A percentile compares a stretch with the other conserved stretches of the same genome.
Conservation (phyloP, 768 basidiomycete genomes). For the Lentinus tigrinus region DNA sequence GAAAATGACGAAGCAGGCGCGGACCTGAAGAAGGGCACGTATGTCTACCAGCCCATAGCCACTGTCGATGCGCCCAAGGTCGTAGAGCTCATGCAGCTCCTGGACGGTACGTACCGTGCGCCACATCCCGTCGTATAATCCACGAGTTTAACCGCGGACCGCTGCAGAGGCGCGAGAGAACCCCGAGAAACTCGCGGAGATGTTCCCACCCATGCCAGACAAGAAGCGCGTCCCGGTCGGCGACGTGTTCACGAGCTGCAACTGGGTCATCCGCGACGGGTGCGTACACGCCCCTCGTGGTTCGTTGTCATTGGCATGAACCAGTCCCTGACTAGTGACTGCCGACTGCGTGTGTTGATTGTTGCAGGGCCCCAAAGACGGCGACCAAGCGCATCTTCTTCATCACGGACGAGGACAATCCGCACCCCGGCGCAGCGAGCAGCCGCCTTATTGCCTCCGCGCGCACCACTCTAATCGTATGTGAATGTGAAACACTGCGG, state of each 20-base stretch:
- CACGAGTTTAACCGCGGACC: constrained; percentile 4
- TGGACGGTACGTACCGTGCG: constrained; percentile 60
- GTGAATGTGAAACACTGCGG: background rate
- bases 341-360: too few species aligned
- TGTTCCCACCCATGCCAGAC: constrained; percentile 64
- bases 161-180: constrained; percentile 63
- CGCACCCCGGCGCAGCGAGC: constrained; percentile 54
- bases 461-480: constrained; percentile 65
- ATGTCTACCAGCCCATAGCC: constrained; percentile 72
- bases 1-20: constrained; percentile 39
- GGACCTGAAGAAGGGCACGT: constrained; percentile 69
- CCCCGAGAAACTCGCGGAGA: constrained; percentile 49
- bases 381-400: constrained; percentile 92
- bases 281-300: constrained; percentile 41
- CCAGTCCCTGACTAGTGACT: background rate
- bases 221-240: constrained; percentile 69
- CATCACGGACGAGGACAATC: constrained; percentile 88
- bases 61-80: constrained; percentile 81
- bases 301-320: background rate
- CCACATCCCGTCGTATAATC: background rate
- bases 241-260: constrained; percentile 88
- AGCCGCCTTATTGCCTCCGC: constrained; percentile 67
- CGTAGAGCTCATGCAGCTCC: constrained; percentile 70
- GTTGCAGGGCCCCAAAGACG: constrained; percentile 66
- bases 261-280: constrained; percentile 88